These are phyloP conservation scores for Bipolaris sorokiniana DNA, from an alignment of 2,329 filamentous ascomycete species.

Conservation along the genomic window DNA sequence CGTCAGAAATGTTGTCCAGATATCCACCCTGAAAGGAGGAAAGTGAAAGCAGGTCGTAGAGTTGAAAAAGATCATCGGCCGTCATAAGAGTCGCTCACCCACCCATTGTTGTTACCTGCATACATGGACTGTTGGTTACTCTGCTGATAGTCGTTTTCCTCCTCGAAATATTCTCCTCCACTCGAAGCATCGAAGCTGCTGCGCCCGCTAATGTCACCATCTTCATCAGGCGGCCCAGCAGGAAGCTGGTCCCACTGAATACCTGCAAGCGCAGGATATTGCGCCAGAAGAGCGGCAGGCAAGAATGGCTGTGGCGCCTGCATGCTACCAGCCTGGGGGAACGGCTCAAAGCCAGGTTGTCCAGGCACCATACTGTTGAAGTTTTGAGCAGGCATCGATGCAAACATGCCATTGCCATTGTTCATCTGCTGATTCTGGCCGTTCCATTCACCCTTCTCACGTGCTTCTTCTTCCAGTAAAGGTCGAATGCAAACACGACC, in stretches of 20 bases:
- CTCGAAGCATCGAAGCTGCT: conserved; percentile 79
- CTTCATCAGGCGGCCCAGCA: conserved; percentile 62
- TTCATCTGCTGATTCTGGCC: conserved; percentile 63
- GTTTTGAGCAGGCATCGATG: conserved; percentile 38
- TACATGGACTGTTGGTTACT: conserved; percentile 36
- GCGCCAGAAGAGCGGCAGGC: conserved; percentile 85
- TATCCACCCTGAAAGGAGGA: neutral
- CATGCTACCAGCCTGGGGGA: conserved; percentile 33
- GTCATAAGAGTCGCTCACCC: conserved; percentile 44
- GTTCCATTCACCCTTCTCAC: conserved; percentile 72
- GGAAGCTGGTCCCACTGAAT: conserved; percentile 84
- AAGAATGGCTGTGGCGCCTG: conserved; percentile 56
- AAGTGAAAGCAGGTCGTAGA: neutral
- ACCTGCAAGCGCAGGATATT: conserved; percentile 90
- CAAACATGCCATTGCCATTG: conserved; percentile 53
- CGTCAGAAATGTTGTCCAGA: conserved; percentile 1
- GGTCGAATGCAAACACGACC: conserved; percentile 96
- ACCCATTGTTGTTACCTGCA: conserved; percentile 39
- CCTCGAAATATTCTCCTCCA: conserved; percentile 71
- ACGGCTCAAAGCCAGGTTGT: conserved; percentile 44
- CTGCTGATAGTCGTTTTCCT: conserved; percentile 63
- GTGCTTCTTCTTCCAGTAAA: conserved; percentile 91
- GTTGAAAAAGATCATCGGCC: conserved; percentile 8
- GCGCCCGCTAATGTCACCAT: conserved; percentile 72
- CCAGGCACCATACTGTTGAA: conserved; percentile 43